Evolutionary conservation across 1,284 basidiomycete genomes (phyloP), one percentile per base, ranked within the genome.

Genomic region (Melanopsichium pennsylvanicum): DNA sequence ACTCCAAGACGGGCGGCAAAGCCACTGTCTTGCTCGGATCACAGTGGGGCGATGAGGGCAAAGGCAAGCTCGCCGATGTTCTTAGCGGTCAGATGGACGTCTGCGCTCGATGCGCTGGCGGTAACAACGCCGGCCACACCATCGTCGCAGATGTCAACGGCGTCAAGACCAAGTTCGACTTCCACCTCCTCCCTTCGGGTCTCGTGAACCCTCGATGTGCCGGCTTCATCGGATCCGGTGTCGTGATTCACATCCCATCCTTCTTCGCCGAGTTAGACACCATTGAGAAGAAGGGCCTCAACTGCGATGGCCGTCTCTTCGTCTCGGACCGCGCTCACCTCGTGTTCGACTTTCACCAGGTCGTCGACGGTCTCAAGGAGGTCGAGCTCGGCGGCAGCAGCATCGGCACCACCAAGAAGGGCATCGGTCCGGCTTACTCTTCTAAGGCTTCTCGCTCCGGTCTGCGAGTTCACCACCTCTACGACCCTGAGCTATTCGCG

Each of bases 301-400:
- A 91, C 78, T 96, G 92, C 83, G 87, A 88, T 11, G 86, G 87
- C 63, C 88, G 96, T 35, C 84, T 98, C 19, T 91, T 97, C 82
- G 85, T 98, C 72, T 97, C 95, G 19, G 93, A 97, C 83, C 89
- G 95, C 67, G 93, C 95, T 2, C 93, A 96, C 72, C 88, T 98
- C 67, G 95, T 98, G 39, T 93, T 97, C 78, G 95, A 97, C 82
- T 98, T 98, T 83, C 95, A 98, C 83, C 95, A 98, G 84, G 96
- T 97, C 76, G 96, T 98, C 34, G 96, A 98, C 79, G 96, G 96
- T 15, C 84, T 98, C 76, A 98, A 98, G 83, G 95, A 98, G 83
- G 91, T 94, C 40, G 95, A 98, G 83, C 87, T 97, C 13, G 96
- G 96, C 29, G 92, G 92, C 16, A 89, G 76, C 55, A 84, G 90